Evolutionary conservation across 345 rosid genomes (phyloP).

Genomic region (Brassica incana): DNA sequence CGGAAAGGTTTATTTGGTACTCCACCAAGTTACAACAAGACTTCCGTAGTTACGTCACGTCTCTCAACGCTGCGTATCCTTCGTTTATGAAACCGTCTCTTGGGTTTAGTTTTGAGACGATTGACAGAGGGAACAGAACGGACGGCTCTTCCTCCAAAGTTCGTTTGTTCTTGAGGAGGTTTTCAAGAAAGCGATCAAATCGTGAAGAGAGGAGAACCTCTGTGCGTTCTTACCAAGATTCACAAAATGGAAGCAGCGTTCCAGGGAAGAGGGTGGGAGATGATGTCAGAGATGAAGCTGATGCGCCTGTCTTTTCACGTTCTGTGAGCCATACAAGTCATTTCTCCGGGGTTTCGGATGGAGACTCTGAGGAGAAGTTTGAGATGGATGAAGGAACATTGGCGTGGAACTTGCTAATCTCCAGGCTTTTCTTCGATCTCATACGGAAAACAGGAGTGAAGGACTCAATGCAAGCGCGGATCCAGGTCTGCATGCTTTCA

Average conservation of each 20-base stretch:
- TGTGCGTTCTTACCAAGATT: slow-evolving; percentile 45
- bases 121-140: slow-evolving; percentile 49
- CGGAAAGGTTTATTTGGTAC: slow-evolving; percentile 56
- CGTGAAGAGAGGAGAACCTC: slow-evolving; percentile 57
- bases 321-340: slow-evolving; percentile 55
- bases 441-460: slow-evolving; percentile 51
- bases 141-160: slow-evolving; percentile 79
- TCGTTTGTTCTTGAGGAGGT: slow-evolving; percentile 62
- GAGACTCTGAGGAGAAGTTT: slow-evolving; percentile 63
- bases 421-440: slow-evolving; percentile 85
- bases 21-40: slow-evolving; percentile 50
- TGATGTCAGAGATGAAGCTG: slow-evolving; percentile 46
- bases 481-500: slow-evolving; percentile 61
- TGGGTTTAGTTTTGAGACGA: slow-evolving; percentile 51
- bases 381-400: slow-evolving; percentile 77
- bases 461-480: slow-evolving; percentile 54
- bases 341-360: slow-evolving; percentile 52
- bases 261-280: slow-evolving; percentile 37
- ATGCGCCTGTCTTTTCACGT: slow-evolving; percentile 37
- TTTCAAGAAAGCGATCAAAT: slow-evolving; percentile 47
- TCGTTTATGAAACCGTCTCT: slow-evolving; percentile 67
- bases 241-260: slow-evolving; percentile 35
- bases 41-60: slow-evolving; percentile 61
- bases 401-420: slow-evolving; percentile 84
- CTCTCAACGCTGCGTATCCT: slow-evolving; percentile 64